Evolutionary conservation across 352 stramenopile genomes (phyloP).

Genomic region (Phytophthora megakarya): DNA sequence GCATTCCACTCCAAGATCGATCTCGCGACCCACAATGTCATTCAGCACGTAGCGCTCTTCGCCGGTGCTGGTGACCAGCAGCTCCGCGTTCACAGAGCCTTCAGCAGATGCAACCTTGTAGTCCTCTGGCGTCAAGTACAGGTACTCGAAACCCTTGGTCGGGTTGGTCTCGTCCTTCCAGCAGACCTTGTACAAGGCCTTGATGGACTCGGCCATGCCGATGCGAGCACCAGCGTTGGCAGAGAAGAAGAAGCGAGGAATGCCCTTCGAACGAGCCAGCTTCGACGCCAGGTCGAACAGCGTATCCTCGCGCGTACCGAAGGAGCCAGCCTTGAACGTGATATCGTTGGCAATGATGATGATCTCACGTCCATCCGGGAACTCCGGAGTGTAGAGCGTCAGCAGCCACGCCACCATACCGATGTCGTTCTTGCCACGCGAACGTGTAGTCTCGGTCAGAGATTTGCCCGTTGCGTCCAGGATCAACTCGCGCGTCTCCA

Average conservation of each 20-base stretch:
- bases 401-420: slow-evolving; percentile 99
- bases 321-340: slow-evolving; percentile 98
- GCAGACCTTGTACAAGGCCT: slow-evolving; percentile 97
- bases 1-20: slow-evolving; percentile 99
- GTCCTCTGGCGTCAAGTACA: slow-evolving; percentile 96
- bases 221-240: slow-evolving; percentile 99
- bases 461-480: slow-evolving; percentile 80
- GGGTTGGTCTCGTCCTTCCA: slow-evolving; percentile 97
- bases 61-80: slow-evolving; percentile 63
- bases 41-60: slow-evolving; percentile 94
- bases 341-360: slow-evolving; percentile 99
- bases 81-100: slow-evolving; percentile 88
- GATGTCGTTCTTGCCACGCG: slow-evolving; percentile 97
- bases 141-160: slow-evolving; percentile 98
- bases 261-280: slow-evolving; percentile 91
- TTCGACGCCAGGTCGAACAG: slow-evolving; percentile 98
- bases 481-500: slow-evolving; percentile 95
- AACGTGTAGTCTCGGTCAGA: slow-evolving; percentile 69
- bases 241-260: slow-evolving; percentile 98
- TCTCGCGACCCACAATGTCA: slow-evolving; percentile 98
- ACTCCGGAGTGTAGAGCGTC: slow-evolving; percentile 98
- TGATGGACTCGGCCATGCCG: slow-evolving; percentile 98
- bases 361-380: slow-evolving; percentile 95
- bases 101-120: slow-evolving; percentile 93
- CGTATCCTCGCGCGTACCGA: slow-evolving; percentile 98